These are phyloP conservation scores for Backusella parvicylindrica DNA, from an alignment of 192 early-diverging fungal genomes.

Conservation along the genomic window DNA sequence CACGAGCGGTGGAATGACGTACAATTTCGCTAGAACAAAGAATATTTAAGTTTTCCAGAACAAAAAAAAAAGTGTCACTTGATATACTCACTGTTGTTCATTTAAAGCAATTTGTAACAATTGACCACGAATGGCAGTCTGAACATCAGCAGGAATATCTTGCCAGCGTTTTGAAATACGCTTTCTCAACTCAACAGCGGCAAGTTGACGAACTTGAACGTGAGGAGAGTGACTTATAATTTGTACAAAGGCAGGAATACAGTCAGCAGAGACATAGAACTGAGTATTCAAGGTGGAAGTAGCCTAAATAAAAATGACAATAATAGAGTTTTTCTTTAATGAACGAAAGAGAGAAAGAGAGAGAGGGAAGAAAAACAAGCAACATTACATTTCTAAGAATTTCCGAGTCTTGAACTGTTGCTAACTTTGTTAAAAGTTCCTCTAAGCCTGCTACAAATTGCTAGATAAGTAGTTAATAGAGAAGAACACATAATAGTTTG, in stretches of 20 bases:
- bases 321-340: background rate
- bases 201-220: conserved; percentile 78
- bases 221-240: conserved; percentile 63
- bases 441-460: conserved; percentile 34
- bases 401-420: conserved; percentile 35
- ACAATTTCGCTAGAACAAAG: conserved; percentile 51
- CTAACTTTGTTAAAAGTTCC: conserved; percentile 34
- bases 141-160: conserved; percentile 51
- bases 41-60: background rate
- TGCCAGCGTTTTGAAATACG: conserved; percentile 75
- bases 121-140: conserved; percentile 59
- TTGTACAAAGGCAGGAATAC: conserved; percentile 80
- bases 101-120: conserved; percentile 70
- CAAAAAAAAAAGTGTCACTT: background rate
- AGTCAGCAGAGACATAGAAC: conserved; percentile 64
- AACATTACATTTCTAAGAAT: conserved; percentile 32
- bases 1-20: conserved; percentile 78
- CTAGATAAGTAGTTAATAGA: conserved; percentile 5
- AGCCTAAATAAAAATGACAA: conserved; percentile 38
- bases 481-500: background rate
- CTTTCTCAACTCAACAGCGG: conserved; percentile 88
- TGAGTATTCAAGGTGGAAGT: conserved; percentile 72
- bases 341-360: background rate
- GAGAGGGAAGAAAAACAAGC: background rate
- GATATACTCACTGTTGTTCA: conserved; percentile 61